Evolutionary conservation across 2,329 filamentous ascomycete species (phyloP).

Genomic region (Fusarium papillatum): DNA sequence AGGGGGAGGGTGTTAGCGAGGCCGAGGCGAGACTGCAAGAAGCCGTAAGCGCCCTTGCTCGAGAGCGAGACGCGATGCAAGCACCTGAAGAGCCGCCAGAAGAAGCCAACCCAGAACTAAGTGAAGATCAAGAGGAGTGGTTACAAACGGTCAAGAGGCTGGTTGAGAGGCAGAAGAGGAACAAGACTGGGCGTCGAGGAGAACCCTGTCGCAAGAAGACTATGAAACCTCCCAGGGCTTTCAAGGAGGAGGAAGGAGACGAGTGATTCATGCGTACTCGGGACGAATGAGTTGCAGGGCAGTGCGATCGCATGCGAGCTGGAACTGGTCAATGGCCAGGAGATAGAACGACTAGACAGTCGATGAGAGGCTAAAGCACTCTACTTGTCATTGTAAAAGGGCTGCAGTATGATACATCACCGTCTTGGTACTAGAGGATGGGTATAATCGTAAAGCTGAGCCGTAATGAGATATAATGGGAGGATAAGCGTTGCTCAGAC

Average conservation of each 20-base stretch:
- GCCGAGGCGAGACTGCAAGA: background rate
- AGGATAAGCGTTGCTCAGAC: background rate
- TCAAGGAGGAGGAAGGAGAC: background rate
- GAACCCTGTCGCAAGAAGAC: background rate
- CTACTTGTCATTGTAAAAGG: background rate
- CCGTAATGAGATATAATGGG: background rate
- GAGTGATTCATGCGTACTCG: background rate
- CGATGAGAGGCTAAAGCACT: background rate
- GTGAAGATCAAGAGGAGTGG: background rate
- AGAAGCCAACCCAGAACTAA: background rate
- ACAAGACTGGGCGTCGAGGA: background rate
- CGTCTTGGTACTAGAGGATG: background rate
- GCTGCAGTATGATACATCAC: background rate
- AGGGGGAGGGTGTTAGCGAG: background rate
- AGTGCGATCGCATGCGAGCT: background rate
- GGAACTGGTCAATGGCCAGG: background rate
- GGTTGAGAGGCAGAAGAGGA: background rate
- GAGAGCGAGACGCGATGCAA: background rate
- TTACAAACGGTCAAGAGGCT: background rate
- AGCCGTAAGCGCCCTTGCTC: background rate
- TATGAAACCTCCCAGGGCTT: background rate
- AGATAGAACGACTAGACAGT: background rate
- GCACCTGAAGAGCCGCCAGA: background rate
- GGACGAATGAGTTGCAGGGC: background rate
- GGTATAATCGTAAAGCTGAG: background rate